Evolutionary conservation across 371 early-diverging fungal species (phyloP), one percentile per base, ranked within the genome.

Genomic region (Haplosporangium sp.): DNA sequence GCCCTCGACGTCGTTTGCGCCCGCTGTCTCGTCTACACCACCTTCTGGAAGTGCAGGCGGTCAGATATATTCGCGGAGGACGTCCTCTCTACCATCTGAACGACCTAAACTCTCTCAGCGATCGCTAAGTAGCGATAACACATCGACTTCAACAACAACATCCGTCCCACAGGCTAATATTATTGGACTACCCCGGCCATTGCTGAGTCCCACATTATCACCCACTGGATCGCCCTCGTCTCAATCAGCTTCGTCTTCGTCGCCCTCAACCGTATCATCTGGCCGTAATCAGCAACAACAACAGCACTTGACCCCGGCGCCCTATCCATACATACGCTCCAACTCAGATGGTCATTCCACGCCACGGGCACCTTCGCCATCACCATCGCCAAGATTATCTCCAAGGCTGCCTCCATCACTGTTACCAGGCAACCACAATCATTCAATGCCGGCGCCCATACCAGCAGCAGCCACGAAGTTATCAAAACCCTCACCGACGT

Each of bases 111-210:
- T 55, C 10, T 43, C 21, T 12, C 66, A 65, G 12, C 73, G 73
- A 12, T 42, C 57, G 14, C 62, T 46, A 3, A 59, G 62, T 38
- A 62, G 57, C 47, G 57, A 29, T 29, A 16, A 48, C 54, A 53
- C 18, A 52, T 41, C 57, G 11, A 8, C 57, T 43, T 13, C 47
- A 48, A 6, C 47, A 21, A 18, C 60, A 43, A n/a, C 41, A 12
- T 62, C 62, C 10, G 67, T 67, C 16, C 59, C 67, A 6, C 54
- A 67, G 46, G 51, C 67, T 6, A 67, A 58, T 21, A 67, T 67
- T 46, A 67, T 67, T 41, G 69, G 71, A 23, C 59, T 71, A 4
- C 71, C 71, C 16, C 59, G 71, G 40, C 71, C 71, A 0, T 37
- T 71, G 12, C 42, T 64, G 11, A 59, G 48, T 23, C 37, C 64